Evolutionary conservation across 495 filamentous ascomycete species (phyloP).

Genomic region (Aspergillus saccharolyticus): DNA sequence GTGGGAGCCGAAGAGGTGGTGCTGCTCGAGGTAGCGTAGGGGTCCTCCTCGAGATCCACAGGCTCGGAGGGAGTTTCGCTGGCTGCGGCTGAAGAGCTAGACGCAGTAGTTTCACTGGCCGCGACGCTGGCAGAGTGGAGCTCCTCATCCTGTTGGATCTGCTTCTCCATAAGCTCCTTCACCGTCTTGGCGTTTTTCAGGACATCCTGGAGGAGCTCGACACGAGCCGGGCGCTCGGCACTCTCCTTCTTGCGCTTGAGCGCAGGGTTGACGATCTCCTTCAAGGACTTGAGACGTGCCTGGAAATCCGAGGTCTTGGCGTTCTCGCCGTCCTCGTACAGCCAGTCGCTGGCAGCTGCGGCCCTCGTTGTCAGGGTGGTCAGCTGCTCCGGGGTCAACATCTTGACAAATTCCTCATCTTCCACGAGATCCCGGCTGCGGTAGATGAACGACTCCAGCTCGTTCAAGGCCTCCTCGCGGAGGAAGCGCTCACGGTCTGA

Average conservation of each 20-base stretch:
- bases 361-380: constrained; percentile 57
- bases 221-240: constrained; percentile 56
- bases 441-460: constrained; percentile 92
- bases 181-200: constrained; percentile 53
- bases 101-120: constrained; percentile 7
- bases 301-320: constrained; percentile 67
- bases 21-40: constrained; percentile 31
- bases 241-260: constrained; percentile 63
- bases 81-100: constrained; percentile 20
- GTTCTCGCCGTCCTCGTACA: constrained; percentile 78
- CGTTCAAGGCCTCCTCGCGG: constrained; percentile 86
- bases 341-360: constrained; percentile 74
- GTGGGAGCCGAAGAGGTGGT: constrained; percentile 28
- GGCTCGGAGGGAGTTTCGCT: constrained; percentile 21
- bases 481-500: constrained; percentile 72
- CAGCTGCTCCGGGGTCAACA: constrained; percentile 61
- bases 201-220: constrained; percentile 58
- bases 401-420: constrained; percentile 65
- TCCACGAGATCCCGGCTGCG: constrained; percentile 74
- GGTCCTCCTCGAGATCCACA: constrained; percentile 42
- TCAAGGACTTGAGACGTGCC: constrained; percentile 64
- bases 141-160: constrained; percentile 40
- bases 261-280: constrained; percentile 64
- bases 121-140: constrained; percentile 34
- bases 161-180: constrained; percentile 36